Evolutionary conservation across 2,329 filamentous ascomycete species (phyloP), one percentile per base, ranked within the genome.

Genomic region (Incumbomyces delicatus): DNA sequence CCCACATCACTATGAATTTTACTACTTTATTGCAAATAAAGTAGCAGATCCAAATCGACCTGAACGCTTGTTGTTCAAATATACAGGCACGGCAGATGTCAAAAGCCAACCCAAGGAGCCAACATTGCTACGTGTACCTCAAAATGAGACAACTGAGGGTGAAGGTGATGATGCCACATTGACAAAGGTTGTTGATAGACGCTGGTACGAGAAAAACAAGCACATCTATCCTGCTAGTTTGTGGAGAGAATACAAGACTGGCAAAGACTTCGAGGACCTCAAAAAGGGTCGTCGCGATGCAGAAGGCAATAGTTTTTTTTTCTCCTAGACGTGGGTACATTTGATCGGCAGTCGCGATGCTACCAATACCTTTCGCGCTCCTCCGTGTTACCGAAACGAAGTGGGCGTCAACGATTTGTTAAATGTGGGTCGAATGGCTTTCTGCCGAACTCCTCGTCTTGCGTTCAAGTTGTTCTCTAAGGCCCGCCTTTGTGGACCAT

Each of bases 131-230:
- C 54, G 58, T 5, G 63, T 70, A 2, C 64, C 71, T 12, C 71
- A 74, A 40, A 69, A 80, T 39, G 68, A 66, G 33, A 72, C 74
- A 44, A 75, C 82, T 11, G 90, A 95, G 67, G 90, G 90, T 12
- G 80, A 74, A 20, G 66, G 73, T 34, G 85, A 92, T 51, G 89
- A 96, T 57, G 81, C 89, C 1, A 76, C 76, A 2, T 67, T 85
- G 52, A 96, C 90, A 2, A 96, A 95, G 63, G 89, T 98, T 2
- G 90, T 98, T 3, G 90, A 98, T 68, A 77, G 92, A 50, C 74
- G 92, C 50, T 98, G 92, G 92, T 98, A 95, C 63, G 88, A 95
- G 70, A 79, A 82, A 60, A 95, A 96, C 64, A 98, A 96, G 67
- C 92, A 98, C 65, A 96, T 98, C 48, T 98, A 90, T 63, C 92